A percentile compares a stretch with the other conserved stretches of the same genome.
Conservation (phyloP, 2,329 filamentous ascomycete species). For the Ceratocystis huliohia region DNA sequence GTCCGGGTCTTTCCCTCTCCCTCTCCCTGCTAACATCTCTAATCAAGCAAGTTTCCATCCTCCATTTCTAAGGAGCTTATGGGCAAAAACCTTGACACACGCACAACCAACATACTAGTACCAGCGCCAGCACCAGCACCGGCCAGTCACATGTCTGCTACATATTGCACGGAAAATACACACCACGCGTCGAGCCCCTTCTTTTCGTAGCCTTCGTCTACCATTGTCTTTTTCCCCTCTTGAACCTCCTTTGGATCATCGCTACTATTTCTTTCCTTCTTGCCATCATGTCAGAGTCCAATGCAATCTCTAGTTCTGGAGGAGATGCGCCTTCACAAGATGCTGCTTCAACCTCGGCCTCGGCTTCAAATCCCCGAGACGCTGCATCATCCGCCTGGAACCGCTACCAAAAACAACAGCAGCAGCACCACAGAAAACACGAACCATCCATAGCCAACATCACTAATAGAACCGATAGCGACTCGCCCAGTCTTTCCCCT, state of each 20-base stretch:
- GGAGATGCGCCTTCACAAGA: not conserved
- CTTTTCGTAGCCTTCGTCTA: not conserved
- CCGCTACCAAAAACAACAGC: not conserved
- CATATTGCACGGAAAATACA: not conserved
- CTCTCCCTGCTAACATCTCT: not conserved
- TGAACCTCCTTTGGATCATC: too few relatives aligned
- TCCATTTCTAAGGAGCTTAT: not conserved
- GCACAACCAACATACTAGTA: not conserved
- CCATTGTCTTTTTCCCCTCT: not conserved
- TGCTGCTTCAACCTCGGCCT: not conserved
- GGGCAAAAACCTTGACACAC: not conserved
- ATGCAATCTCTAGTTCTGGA: not conserved
- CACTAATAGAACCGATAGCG: constrained; percentile 4
- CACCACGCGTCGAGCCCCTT: not conserved
- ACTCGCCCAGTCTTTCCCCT: not conserved
- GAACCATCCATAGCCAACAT: constrained; percentile 5
- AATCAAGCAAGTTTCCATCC: not conserved
- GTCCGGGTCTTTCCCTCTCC: not conserved
- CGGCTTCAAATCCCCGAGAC: constrained; percentile 2
- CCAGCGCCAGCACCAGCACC: not conserved
- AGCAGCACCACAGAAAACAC: constrained; percentile 4
- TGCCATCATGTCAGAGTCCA: not conserved
- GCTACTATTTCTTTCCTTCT: not conserved
- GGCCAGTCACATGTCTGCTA: constrained; percentile 1
- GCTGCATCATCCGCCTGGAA: constrained; percentile 7